A percentile compares a stretch with the other conserved stretches of the same genome.
These are phyloP conservation scores for Aureobasidium melanogenum DNA, from an alignment of 2,329 filamentous ascomycete species.

Conservation along the genomic window DNA sequence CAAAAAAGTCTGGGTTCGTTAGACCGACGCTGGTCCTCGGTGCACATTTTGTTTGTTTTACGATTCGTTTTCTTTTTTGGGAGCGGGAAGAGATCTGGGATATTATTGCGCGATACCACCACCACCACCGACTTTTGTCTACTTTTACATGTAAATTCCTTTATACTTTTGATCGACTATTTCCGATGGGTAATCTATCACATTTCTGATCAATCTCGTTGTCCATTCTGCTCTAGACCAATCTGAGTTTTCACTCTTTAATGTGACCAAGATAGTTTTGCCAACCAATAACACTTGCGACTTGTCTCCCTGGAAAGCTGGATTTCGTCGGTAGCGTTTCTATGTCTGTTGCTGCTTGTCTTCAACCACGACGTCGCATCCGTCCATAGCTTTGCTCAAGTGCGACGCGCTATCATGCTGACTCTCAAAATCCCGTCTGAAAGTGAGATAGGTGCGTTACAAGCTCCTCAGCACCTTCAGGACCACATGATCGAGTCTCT, in stretches of 20 bases:
- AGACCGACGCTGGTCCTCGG: conserved; percentile 12
- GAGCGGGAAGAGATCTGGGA: conserved; percentile 2
- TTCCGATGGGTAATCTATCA: background rate
- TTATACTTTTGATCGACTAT: background rate
- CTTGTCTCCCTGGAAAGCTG: too few species aligned
- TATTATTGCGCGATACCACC: conserved; percentile 9
- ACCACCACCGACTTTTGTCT: background rate
- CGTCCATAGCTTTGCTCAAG: background rate
- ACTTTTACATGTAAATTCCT: background rate
- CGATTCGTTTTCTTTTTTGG: background rate
- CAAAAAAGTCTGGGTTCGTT: background rate
- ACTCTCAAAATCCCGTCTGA: too few species aligned
- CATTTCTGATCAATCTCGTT: background rate
- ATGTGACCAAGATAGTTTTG: background rate
- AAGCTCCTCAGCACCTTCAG: background rate
- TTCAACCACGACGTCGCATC: background rate
- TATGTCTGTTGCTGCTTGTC: background rate
- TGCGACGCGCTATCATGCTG: background rate
- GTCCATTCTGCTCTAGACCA: background rate
- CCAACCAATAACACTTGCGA: too few species aligned
- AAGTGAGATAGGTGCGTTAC: background rate
- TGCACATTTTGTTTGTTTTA: background rate
- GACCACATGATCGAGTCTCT: background rate
- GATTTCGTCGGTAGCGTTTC: background rate
- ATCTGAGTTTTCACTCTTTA: background rate